Evolutionary conservation across 306 rosid genomes (phyloP).

Genomic region (Vigna trinervia): DNA sequence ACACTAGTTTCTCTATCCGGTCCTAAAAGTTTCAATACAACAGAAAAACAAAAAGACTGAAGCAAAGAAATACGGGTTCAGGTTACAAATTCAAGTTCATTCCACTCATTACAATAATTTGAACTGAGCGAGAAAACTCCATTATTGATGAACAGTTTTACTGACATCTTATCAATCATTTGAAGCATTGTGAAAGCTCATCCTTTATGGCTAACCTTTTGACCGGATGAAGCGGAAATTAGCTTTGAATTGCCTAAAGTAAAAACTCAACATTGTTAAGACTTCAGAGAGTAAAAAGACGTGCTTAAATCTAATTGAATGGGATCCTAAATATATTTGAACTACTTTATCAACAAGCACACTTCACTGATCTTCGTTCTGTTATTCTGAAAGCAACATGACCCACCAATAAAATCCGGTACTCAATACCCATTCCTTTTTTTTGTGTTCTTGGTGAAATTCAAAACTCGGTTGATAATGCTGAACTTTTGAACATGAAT

Average conservation of each 20-base stretch:
- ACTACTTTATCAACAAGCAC: neutral
- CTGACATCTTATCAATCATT: neutral
- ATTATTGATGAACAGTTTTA: conserved; percentile 1
- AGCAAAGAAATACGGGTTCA: conserved; percentile 3
- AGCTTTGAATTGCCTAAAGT: neutral
- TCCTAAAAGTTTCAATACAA: neutral
- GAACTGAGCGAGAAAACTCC: neutral
- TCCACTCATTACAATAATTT: neutral
- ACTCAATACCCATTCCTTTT: neutral
- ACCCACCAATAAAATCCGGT: conserved; percentile 1
- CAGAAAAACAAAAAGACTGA: neutral
- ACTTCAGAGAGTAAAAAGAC: too few relatives aligned
- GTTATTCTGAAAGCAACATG: conserved; percentile 4
- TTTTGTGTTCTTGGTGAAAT: neutral
- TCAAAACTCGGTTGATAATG: neutral
- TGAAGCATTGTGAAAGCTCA: conserved; percentile 28
- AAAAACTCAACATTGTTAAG: neutral
- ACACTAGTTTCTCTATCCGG: conserved; percentile 14
- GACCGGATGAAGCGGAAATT: neutral
- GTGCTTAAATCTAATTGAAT: too few relatives aligned
- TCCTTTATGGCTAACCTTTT: conserved; percentile 3
- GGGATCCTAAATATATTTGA: too few relatives aligned
- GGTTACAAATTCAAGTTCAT: neutral
- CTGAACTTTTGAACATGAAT: neutral
- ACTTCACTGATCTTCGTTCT: neutral